Percentiles rank a stretch among this genome's conserved stretches.
Evolutionary conservation across 2,329 filamentous ascomycete genomes (phyloP).

Genomic region (Ascochyta pisi): DNA sequence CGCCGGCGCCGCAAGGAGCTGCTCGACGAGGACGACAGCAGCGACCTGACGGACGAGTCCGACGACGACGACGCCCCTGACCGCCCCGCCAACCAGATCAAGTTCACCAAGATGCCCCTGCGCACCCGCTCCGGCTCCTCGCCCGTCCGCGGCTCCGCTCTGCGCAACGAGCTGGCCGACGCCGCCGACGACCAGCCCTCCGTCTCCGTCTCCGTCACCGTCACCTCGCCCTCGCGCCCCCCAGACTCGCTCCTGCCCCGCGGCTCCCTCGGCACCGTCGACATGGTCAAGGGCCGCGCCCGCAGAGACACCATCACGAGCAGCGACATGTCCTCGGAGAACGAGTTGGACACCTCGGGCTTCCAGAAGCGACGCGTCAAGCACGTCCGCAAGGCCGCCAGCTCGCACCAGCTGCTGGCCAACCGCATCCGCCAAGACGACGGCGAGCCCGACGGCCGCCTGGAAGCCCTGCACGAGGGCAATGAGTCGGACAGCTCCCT

Average conservation of each 20-base stretch:
- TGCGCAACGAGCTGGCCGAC: constrained; percentile 63
- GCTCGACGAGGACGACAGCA: constrained; percentile 85
- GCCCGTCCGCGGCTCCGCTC: constrained; percentile 62
- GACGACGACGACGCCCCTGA: constrained; percentile 72
- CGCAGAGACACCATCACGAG: constrained; percentile 80
- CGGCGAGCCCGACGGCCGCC: constrained; percentile 34
- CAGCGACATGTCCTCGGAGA: constrained; percentile 83
- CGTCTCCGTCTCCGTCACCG: constrained; percentile 41
- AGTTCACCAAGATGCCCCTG: constrained; percentile 95
- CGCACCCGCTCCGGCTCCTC: constrained; percentile 87
- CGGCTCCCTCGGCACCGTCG: constrained; percentile 74
- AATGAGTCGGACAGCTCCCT: constrained; percentile 50
- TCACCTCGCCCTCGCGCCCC: constrained; percentile 63
- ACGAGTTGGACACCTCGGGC: constrained; percentile 73
- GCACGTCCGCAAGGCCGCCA: constrained; percentile 65
- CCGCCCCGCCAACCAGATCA: constrained; percentile 83
- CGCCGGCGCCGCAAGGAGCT: constrained; percentile 74
- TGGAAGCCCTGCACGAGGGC: constrained; percentile 52
- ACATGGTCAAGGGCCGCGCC: constrained; percentile 72
- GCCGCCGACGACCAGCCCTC: constrained; percentile 57
- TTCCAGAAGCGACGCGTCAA: constrained; percentile 68
- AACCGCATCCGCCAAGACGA: constrained; percentile 61
- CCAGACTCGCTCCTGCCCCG: constrained; percentile 60
- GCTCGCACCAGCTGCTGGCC: constrained; percentile 59
- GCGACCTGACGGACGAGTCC: constrained; percentile 83